phyloP scores from a whole-genome alignment of 345 rosid species.

The Bruguiera gymnorhiza region DNA sequence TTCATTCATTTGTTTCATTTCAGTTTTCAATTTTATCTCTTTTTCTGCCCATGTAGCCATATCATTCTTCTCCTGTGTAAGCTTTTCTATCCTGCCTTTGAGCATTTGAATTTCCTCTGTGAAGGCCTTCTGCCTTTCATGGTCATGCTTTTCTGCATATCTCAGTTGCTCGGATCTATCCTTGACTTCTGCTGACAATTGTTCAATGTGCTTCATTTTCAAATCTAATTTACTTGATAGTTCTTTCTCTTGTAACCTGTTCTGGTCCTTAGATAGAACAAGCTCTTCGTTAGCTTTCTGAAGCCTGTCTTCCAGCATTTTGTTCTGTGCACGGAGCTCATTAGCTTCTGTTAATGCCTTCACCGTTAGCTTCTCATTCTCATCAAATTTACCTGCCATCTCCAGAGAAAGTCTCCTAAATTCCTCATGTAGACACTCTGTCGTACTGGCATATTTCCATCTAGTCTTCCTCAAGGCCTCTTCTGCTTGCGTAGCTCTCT shows the following conservation, averaged over 20 bases:
- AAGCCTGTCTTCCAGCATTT: slow-evolving; percentile 23
- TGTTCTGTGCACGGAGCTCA: slow-evolving; percentile 18
- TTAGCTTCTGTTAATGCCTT: slow-evolving; percentile 19
- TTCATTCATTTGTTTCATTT: slow-evolving; percentile 24
- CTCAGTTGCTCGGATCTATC: slow-evolving; percentile 10
- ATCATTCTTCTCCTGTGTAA: slow-evolving; percentile 27
- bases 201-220: slow-evolving; percentile 18
- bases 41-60: slow-evolving; percentile 20
- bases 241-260: slow-evolving; percentile 15
- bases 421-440: slow-evolving; percentile 33
- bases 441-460: slow-evolving; percentile 28
- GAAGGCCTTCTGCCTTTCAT: slow-evolving; percentile 41
- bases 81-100: slow-evolving; percentile 33
- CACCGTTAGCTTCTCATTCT: slow-evolving; percentile 23
- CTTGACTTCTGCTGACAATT: slow-evolving; percentile 20
- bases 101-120: slow-evolving; percentile 54
- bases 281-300: slow-evolving; percentile 23
- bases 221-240: slow-evolving; percentile 15
- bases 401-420: slow-evolving; percentile 28
- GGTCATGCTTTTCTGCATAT: slow-evolving; percentile 10
- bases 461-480: slow-evolving; percentile 34
- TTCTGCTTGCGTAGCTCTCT: slow-evolving; percentile 32
- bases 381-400: slow-evolving; percentile 29
- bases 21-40: slow-evolving; percentile 34
- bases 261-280: slow-evolving; percentile 16